Conservation (phyloP, 2,329 filamentous ascomycete species). For the Penicillium verrucosum region DNA sequence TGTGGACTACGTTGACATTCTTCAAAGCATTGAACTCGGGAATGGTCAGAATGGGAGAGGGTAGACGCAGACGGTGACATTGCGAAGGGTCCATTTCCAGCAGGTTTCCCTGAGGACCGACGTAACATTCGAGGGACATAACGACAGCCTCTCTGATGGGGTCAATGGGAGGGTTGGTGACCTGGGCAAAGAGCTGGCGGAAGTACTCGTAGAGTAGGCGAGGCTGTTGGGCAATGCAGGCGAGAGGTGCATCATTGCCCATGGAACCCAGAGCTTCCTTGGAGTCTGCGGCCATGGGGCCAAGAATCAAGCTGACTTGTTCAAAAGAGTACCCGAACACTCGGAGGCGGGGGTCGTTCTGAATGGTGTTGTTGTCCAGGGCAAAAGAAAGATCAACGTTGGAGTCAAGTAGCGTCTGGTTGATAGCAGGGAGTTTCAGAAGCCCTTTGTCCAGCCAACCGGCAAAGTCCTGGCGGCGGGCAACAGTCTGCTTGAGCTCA, state of each 20-base stretch:
- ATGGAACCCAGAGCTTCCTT: conserved; percentile 97
- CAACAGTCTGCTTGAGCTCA: conserved; percentile 84
- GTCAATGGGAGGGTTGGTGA: conserved; percentile 96
- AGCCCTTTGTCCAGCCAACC: conserved; percentile 84
- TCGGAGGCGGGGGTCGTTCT: conserved; percentile 78
- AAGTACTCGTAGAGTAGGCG: conserved; percentile 94
- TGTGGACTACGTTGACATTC: conserved; percentile 69
- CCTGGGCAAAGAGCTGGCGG: conserved; percentile 94
- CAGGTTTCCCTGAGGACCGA: conserved; percentile 91
- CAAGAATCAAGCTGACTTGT: conserved; percentile 86
- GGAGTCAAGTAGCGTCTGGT: conserved; percentile 58
- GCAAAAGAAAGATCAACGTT: conserved; percentile 62
- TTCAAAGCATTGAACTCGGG: conserved; percentile 86
- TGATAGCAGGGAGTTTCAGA: conserved; percentile 72
- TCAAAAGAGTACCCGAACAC: conserved; percentile 94
- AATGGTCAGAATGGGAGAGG: conserved; percentile 83
- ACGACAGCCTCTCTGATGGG: conserved; percentile 96
- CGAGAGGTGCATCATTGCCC: conserved; percentile 93
- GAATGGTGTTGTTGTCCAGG: conserved; percentile 67
- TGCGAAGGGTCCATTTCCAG: conserved; percentile 90
- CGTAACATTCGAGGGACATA: conserved; percentile 96
- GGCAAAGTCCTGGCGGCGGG: conserved; percentile 83
- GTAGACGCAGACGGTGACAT: conserved; percentile 78
- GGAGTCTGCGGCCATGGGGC: conserved; percentile 93
- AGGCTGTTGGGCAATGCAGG: conserved; percentile 84